Evolutionary conservation across 768 basidiomycete species (phyloP).

Genomic region (Pholiota microspora): DNA sequence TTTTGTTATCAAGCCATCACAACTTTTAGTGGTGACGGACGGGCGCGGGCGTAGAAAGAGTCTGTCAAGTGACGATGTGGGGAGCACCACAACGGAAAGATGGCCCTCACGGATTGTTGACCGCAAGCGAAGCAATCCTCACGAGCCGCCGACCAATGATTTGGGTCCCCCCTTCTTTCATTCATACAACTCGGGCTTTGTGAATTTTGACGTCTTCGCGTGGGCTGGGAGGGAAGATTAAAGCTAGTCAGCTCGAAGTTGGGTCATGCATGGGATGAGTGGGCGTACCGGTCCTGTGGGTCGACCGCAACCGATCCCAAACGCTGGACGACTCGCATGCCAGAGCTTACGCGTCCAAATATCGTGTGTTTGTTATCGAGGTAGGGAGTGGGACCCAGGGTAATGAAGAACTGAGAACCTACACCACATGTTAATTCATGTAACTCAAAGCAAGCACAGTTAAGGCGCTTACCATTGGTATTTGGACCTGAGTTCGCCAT

Average conservation of each 20-base stretch:
- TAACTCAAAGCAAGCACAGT: conserved; percentile 20
- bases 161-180: not conserved
- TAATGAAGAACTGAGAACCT: conserved; percentile 97
- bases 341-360: conserved; percentile 86
- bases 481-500: conserved; percentile 99
- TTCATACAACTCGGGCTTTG: conserved; percentile 54
- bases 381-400: conserved; percentile 78
- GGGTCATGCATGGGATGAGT: conserved; percentile 2
- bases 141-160: not conserved
- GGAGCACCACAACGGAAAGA: conserved; percentile 1
- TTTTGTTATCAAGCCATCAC: conserved; percentile 7
- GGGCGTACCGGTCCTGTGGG: conserved; percentile 75
- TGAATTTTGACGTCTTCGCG: conserved; percentile 87
- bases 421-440: conserved; percentile 7
- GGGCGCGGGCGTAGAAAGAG: not conserved
- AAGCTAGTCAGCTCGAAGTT: not conserved
- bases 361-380: conserved; percentile 86
- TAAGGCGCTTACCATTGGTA: conserved; percentile 65
- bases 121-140: not conserved
- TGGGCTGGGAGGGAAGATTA: conserved; percentile 35
- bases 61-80: conserved; percentile 9
- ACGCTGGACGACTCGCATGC: conserved; percentile 91
- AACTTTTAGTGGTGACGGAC: not conserved
- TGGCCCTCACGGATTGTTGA: not conserved
- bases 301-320: conserved; percentile 91